Base-by-base conservation (phyloP, 1,284 basidiomycete genomes). In the Termitomyces sp. region DNA sequence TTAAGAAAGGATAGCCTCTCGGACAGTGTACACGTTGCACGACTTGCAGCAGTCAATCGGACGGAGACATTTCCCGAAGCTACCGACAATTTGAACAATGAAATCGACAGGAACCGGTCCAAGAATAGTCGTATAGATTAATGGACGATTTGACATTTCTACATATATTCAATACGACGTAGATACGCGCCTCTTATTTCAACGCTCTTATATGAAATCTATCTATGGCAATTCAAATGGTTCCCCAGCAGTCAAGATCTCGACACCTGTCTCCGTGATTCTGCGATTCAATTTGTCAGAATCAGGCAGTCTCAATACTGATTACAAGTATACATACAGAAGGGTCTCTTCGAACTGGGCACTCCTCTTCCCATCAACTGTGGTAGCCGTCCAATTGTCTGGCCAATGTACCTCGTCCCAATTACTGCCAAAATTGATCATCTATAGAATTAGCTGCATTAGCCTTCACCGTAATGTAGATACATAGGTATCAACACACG, bases 281-380 rank as follows among this genome's bases (percentile, higher is more conserved):
- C 92, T 95, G 66, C 26, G 8, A 28, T 26, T 21, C 19, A 21
- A 45, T 56, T 47, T 33, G 34, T 26, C 10, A 43, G 41, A 57
- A 36, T 42, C 31, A 30, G 51, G 50, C 21, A 24, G 13, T 19
- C 5, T 6, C 5, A 21, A 52, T 26, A 26, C 28, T 6, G 1
- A 3, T 39, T 17, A 51, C 51, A 31, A 39, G 46, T 48, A 34
- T 13, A 78, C 90, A 66, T 64, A 94, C 88, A 98, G 70, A 31
- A 81, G 61, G 5, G 94, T 97, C 65, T 98, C 95, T 70, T 98
- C 95, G 65, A 97, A 98, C 66, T 98, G 95, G 5, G 95, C 95
- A 60, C 90, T 94, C 58, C 81, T 79, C 68, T 89, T 88, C 30
- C 94, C 95, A 70, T 98, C 94, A 2, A 80, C 70, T 2, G 95